Conservation (phyloP, 805 yeast genomes). For the Yarrowia sp. region DNA sequence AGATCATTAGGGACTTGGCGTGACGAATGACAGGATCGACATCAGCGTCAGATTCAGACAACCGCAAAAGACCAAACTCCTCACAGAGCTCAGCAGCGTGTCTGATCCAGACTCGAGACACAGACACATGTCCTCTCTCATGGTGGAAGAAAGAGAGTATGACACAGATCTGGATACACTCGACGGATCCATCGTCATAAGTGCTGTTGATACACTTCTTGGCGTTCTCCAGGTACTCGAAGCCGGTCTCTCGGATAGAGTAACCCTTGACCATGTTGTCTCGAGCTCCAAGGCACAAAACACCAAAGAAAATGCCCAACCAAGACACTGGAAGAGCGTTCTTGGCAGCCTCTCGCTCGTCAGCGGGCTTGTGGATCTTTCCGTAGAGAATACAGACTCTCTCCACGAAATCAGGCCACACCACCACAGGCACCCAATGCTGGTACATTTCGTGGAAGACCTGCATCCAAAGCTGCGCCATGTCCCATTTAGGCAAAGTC, state of each 20-base stretch:
- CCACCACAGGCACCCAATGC: conserved; percentile 35
- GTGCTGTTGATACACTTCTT: conserved; percentile 28
- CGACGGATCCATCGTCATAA: conserved; percentile 30
- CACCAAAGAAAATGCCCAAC: conserved; percentile 31
- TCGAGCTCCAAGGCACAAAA: conserved; percentile 35
- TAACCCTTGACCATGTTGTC: conserved; percentile 30
- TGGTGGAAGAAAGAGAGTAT: conserved; percentile 31
- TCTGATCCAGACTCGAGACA: conserved; percentile 34
- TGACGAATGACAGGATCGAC: conserved; percentile 9
- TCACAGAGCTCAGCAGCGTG: conserved; percentile 30
- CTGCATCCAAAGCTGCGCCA: conserved; percentile 30
- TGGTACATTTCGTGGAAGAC: conserved; percentile 32
- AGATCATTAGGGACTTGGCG: conserved; percentile 2
- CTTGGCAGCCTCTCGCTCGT: neutral
- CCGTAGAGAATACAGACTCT: conserved; percentile 30
- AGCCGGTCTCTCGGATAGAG: conserved; percentile 20
- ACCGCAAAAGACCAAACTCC: conserved; percentile 6
- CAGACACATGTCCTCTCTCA: conserved; percentile 32
- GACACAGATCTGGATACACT: conserved; percentile 31
- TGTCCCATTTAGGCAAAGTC: conserved; percentile 30
- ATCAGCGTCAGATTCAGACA: conserved; percentile 1
- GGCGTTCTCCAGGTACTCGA: conserved; percentile 23
- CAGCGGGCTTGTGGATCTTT: conserved; percentile 10
- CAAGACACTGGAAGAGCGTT: conserved; percentile 29
- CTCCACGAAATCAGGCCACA: conserved; percentile 33